Conservation (phyloP, 2,329 filamentous ascomycete genomes). For the Juglanconis oblonga region DNA sequence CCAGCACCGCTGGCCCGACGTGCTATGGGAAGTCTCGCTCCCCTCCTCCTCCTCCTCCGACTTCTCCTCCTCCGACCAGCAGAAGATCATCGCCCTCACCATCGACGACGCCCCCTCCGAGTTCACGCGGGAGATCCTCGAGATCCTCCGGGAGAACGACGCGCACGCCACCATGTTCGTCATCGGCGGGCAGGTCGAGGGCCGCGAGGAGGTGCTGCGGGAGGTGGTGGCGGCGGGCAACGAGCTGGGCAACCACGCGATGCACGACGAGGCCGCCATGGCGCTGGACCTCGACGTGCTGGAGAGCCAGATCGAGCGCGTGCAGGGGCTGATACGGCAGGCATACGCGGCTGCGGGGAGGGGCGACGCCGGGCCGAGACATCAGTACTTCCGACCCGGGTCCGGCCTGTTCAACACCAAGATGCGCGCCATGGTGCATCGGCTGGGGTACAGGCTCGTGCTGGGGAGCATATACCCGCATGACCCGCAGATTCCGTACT, state of each 20-base stretch:
- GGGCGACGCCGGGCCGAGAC: conserved; percentile 37
- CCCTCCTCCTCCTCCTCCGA: conserved; percentile 19
- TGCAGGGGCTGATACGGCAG: conserved; percentile 57
- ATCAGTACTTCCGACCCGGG: conserved; percentile 76
- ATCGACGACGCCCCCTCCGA: conserved; percentile 82
- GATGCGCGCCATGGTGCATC: conserved; percentile 61
- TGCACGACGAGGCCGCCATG: conserved; percentile 77
- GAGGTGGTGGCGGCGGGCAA: conserved; percentile 60
- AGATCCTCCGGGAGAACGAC: conserved; percentile 61
- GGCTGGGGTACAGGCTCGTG: conserved; percentile 68
- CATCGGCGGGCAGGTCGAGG: conserved; percentile 71
- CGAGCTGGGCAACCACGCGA: conserved; percentile 84
- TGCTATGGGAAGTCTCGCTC: conserved; percentile 66
- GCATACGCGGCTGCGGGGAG: conserved; percentile 51
- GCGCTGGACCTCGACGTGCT: conserved; percentile 59
- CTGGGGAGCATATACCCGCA: conserved; percentile 85
- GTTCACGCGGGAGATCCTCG: conserved; percentile 68
- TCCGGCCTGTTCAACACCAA: conserved; percentile 75
- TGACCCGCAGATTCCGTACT: conserved; percentile 77
- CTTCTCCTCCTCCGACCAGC: not conserved
- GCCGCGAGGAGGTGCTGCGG: conserved; percentile 49
- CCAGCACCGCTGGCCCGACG: conserved; percentile 69
- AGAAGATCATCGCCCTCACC: conserved; percentile 73
- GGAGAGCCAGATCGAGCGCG: conserved; percentile 58
- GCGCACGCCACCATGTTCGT: conserved; percentile 85